Evolutionary conservation across 2,329 filamentous ascomycete species (phyloP), one percentile per base, ranked within the genome.

Genomic region (Colletotrichum cereale): DNA sequence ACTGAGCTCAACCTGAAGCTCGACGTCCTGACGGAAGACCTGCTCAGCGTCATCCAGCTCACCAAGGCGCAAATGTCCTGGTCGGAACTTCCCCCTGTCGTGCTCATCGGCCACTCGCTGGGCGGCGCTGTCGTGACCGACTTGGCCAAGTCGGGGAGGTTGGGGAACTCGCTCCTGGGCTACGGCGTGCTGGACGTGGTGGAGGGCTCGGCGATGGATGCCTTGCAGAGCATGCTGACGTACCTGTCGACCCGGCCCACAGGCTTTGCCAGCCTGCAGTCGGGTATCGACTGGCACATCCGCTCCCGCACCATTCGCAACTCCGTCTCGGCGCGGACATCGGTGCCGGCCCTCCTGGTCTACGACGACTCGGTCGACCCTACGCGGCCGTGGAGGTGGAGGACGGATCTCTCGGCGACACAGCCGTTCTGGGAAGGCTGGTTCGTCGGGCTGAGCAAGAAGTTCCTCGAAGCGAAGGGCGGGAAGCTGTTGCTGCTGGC

Each of bases 131-230:
- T 98, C 0, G 90, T 97, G 11, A 97, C 94, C 0, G 90, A 97
- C 77, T 86, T 97, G 67, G 95, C 95, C 16, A 90, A 88, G 77
- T 87, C 86, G 24, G 89, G 89, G 1, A 83, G 86, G 48, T 83
- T 97, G 44, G 93, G 92, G 1, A 80, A 83, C 47, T 87, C 90
- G 34, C 80, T 98, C 1, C 85, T 98, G 21, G 96, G 94, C 26
- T 97, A 96, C 81, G 93, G 91, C 4, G 95, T 98, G 10, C 86
- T 99, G 21, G 96, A 99, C 81, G 94, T 99, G 5, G 96, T 99
- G 36, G 96, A 99, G 82, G 93, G 96, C 14, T 97, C 94, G 0
- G 96, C 96, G 42, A 96, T 99, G 81, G 96, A 98, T 80, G 96
- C 96, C 3, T 86, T 99, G 64, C 91, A 95, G 80, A 95, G 93